Percentiles rank a stretch among this genome's conserved stretches.
Conservation (phyloP, 192 early-diverging fungal genomes). For the Coemansia sp. region DNA sequence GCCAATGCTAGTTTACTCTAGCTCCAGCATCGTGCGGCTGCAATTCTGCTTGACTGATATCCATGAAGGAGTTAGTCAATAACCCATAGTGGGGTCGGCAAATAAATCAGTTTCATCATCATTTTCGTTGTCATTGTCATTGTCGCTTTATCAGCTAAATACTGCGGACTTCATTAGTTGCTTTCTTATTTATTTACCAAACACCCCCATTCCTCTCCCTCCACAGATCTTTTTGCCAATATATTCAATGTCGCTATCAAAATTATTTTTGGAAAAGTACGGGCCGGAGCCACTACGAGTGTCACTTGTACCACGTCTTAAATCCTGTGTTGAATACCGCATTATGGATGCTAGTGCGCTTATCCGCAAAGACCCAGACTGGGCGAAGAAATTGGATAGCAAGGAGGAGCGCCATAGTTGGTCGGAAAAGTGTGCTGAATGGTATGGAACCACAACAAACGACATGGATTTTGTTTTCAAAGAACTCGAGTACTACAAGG, state of each 20-base stretch:
- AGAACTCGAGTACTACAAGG: slow-evolving; percentile 1
- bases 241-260: background rate
- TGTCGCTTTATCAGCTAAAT: no score
- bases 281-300: background rate
- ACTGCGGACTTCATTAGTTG: no score
- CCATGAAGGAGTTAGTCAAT: no score
- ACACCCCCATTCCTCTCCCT: no score
- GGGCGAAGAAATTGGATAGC: background rate
- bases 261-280: background rate
- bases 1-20: no score
- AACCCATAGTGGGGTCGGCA: no score
- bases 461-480: background rate
- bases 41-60: no score
- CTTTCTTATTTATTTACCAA: no score
- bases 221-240: no score
- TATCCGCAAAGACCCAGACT: background rate
- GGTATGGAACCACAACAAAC: background rate
- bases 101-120: no score
- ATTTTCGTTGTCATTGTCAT: no score
- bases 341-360: background rate
- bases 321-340: background rate
- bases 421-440: background rate
- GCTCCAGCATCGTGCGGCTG: no score
- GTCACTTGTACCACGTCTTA: background rate
- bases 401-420: background rate